Conservation (phyloP, 2,329 filamentous ascomycete genomes). For the Hypoxylon sp. region DNA sequence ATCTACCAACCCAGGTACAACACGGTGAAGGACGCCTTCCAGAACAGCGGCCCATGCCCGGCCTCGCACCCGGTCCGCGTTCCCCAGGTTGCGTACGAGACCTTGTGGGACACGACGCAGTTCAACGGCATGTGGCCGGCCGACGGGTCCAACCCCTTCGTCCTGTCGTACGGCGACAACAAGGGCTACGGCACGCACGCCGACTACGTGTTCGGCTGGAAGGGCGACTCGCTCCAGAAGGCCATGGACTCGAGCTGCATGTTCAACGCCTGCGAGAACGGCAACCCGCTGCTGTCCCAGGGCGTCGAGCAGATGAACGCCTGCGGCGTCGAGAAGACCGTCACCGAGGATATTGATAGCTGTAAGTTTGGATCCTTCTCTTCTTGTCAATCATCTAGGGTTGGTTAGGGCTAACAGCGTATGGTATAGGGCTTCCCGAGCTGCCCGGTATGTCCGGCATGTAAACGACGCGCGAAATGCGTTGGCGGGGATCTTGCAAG, state of each 20-base stretch:
- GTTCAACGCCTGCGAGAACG: constrained; percentile 49
- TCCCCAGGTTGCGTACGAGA: constrained; percentile 58
- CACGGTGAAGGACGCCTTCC: constrained; percentile 48
- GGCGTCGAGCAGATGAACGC: constrained; percentile 46
- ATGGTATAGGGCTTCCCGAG: constrained; percentile 38
- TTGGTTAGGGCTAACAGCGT: constrained; percentile 20
- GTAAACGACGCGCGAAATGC: constrained; percentile 14
- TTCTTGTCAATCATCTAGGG: background rate
- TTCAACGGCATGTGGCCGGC: constrained; percentile 55
- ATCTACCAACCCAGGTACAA: constrained; percentile 47
- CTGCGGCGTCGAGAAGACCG: constrained; percentile 43
- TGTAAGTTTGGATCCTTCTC: constrained; percentile 36
- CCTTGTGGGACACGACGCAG: constrained; percentile 57
- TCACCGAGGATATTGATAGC: constrained; percentile 46
- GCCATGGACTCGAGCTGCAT: constrained; percentile 51
- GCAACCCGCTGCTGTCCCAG: constrained; percentile 47
- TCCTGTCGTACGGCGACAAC: constrained; percentile 48
- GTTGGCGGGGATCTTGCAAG: constrained; percentile 1
- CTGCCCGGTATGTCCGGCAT: constrained; percentile 41
- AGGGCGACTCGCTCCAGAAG: constrained; percentile 49
- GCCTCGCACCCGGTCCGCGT: constrained; percentile 56
- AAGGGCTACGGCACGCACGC: constrained; percentile 54
- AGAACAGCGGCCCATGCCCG: constrained; percentile 52
- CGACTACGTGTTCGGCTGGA: constrained; percentile 56
- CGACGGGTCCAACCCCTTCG: constrained; percentile 51